A percentile compares a stretch with the other conserved stretches of the same genome.
Conservation (phyloP, 2,329 filamentous ascomycete species). For the Apiospora malaysiana region DNA sequence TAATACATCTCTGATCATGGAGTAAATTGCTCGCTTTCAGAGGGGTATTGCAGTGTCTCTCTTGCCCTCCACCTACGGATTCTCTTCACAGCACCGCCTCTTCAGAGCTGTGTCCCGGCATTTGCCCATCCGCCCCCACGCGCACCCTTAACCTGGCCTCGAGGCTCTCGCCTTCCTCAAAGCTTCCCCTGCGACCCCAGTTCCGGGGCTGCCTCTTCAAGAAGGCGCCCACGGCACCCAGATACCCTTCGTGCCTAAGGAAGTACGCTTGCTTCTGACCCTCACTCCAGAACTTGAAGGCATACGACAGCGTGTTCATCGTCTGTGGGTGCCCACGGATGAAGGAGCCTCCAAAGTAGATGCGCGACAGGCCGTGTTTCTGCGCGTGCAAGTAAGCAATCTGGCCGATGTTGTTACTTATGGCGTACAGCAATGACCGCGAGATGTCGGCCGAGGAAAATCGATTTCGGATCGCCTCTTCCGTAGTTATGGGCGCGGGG, state of each 20-base stretch:
- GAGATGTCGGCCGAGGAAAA: slow-evolving; percentile 89
- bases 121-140: background rate
- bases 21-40: background rate
- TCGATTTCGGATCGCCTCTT: slow-evolving; percentile 46
- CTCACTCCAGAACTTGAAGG: slow-evolving; percentile 97
- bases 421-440: slow-evolving; percentile 88
- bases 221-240: slow-evolving; percentile 93
- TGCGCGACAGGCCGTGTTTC: slow-evolving; percentile 87
- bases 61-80: background rate
- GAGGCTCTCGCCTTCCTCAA: slow-evolving; percentile 56
- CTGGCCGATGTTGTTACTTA: slow-evolving; percentile 98
- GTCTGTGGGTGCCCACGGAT: slow-evolving; percentile 96
- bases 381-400: slow-evolving; percentile 97
- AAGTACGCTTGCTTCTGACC: slow-evolving; percentile 96
- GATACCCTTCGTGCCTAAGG: slow-evolving; percentile 91
- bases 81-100: slow-evolving; percentile 20
- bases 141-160: slow-evolving; percentile 17
- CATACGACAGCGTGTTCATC: slow-evolving; percentile 96
- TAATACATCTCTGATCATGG: background rate
- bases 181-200: slow-evolving; percentile 84
- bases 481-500: slow-evolving; percentile 22
- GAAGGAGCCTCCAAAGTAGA: slow-evolving; percentile 97
- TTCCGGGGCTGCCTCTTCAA: slow-evolving; percentile 88
- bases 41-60: background rate
- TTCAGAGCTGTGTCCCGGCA: background rate